Percentiles rank a stretch among this genome's conserved stretches.
These are phyloP conservation scores for Solanum pinnatisectum DNA, from an alignment of 257 asterid species.

Conservation along the genomic window DNA sequence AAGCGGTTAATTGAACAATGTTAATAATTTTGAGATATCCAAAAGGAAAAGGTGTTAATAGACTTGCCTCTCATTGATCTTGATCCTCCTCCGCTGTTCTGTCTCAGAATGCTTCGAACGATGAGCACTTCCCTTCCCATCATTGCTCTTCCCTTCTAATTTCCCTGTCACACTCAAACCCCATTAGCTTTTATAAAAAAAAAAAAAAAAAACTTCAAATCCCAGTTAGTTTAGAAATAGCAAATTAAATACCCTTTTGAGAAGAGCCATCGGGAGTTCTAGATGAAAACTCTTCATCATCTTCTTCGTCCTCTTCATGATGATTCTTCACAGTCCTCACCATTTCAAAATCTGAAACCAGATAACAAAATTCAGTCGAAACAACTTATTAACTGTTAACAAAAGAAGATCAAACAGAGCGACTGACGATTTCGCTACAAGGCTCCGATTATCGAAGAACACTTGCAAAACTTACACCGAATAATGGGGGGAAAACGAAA, in stretches of 20 bases:
- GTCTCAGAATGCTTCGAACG: constrained; percentile 89
- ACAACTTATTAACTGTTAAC: not conserved
- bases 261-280: constrained; percentile 36
- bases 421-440: not conserved
- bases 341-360: constrained; percentile 16
- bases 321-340: constrained; percentile 27
- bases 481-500: too few species aligned
- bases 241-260: constrained; percentile 23
- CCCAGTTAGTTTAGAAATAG: not conserved
- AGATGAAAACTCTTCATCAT: constrained; percentile 20
- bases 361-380: not conserved
- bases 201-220: not conserved
- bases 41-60: not conserved
- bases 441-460: not conserved
- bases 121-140: constrained; percentile 33
- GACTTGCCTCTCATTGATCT: constrained; percentile 72
- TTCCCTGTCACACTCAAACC: constrained; percentile 26
- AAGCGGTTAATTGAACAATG: not conserved
- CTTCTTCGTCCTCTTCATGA: constrained; percentile 39
- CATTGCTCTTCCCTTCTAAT: constrained; percentile 29
- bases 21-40: not conserved
- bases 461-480: not conserved
- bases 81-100: constrained; percentile 78
- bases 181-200: not conserved
- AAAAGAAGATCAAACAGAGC: not conserved